Conservation (phyloP, 345 rosid species). For the Xanthoceras sorbifolium region DNA sequence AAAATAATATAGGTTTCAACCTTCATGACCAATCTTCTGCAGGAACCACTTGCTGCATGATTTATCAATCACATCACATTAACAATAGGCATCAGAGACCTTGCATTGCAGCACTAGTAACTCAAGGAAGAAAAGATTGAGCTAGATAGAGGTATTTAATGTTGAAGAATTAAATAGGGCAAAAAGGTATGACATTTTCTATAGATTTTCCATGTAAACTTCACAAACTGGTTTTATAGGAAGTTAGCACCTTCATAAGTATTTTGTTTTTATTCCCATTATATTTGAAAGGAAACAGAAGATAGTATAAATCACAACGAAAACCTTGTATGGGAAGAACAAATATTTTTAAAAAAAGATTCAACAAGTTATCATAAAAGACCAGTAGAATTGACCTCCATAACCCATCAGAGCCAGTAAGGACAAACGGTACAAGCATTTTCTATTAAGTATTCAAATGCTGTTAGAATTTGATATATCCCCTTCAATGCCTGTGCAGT, state of each 20-base stretch:
- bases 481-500: background rate
- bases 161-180: background rate
- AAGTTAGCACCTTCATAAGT: background rate
- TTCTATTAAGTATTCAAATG: background rate
- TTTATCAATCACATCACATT: constrained; percentile 21
- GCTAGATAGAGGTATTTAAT: background rate
- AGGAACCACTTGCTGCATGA: constrained; percentile 91
- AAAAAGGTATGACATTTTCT: background rate
- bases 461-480: background rate
- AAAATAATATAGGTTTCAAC: constrained; percentile 38
- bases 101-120: background rate
- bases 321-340: background rate
- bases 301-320: background rate
- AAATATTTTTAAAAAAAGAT: background rate
- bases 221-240: background rate
- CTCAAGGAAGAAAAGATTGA: background rate
- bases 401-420: background rate
- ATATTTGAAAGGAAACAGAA: background rate
- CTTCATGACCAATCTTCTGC: constrained; percentile 91
- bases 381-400: background rate
- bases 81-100: constrained; percentile 24
- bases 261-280: background rate
- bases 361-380: background rate
- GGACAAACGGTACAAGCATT: background rate
- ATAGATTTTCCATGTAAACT: background rate